Base-by-base conservation (phyloP, 1,284 basidiomycete genomes). In the Grifola frondosa region DNA sequence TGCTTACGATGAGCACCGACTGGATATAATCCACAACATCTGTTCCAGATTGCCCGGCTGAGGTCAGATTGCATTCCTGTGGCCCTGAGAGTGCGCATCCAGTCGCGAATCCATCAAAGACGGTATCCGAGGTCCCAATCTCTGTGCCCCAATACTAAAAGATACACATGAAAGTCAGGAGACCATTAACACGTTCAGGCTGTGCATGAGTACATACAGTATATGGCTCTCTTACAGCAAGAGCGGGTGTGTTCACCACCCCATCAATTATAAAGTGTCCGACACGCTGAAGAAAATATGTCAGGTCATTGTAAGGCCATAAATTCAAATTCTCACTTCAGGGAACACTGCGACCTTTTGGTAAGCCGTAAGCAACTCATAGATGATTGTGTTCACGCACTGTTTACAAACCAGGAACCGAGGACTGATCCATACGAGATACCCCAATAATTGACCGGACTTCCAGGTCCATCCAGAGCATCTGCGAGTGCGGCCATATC, bases 401-500 rank as follows among this genome's bases (percentile, higher is more conserved):
- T 56, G n/a, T 51, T 45, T 9, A 56, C 30, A 17, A 56, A 26
- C 45, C 48, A 54, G 1, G 45, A 28, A 5, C 49, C 54, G 3
- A 56, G n/a, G 1, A 50, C 3, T 1, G 52, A 37, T 1, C 52
- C 52, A 21, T 54, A 50, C 17, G 46, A 51, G 3, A 46, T 6
- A 1, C 54, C 54, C 12, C 26, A 12, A 19, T 33, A 52, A 29
- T 52, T 51, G 7, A 56, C 30, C 5, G 44, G 42, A 0, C 33
- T 32, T 4, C 45, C 49, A 2, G 44, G 33, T 0, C 49, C 54
- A 19, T 54, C 52, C 10, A 56, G 21, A 20, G 44, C 48, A 19
- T 53, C 52, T 19, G 44, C 49, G 8, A 56, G 17, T 5, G 47
- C 46, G 15, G 52, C 42, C 35, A 55, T 9, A 25, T 54, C 53